phyloP scores from a whole-genome alignment of 2,329 filamentous ascomycete species.

The Fusarium nygamai region DNA sequence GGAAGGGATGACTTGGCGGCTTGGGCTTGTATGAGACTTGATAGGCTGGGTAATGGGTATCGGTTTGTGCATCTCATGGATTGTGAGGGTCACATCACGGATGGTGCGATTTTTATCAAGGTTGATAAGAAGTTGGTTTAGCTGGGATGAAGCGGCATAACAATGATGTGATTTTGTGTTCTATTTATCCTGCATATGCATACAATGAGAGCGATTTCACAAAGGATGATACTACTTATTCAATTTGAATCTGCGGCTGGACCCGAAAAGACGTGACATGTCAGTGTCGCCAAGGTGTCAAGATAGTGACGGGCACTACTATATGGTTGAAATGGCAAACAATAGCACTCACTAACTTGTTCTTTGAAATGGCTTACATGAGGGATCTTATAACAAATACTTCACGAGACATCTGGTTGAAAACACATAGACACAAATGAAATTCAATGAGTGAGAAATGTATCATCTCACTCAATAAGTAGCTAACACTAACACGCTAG shows the following conservation, averaged over 20 bases:
- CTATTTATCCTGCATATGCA: neutral
- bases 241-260: neutral
- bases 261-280: too few species aligned
- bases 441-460: constrained; percentile 14
- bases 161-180: neutral
- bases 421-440: neutral
- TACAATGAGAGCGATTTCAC: neutral
- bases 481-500: constrained; percentile 9
- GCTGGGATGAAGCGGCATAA: constrained; percentile 5
- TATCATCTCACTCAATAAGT: neutral
- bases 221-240: neutral
- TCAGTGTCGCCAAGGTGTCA: neutral
- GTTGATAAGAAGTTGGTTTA: constrained; percentile 67
- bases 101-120: constrained; percentile 78
- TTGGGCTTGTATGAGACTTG: constrained; percentile 89
- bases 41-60: constrained; percentile 79
- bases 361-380: too few species aligned
- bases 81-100: constrained; percentile 69
- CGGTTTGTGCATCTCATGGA: constrained; percentile 82
- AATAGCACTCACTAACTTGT: too few species aligned
- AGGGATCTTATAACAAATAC: too few species aligned
- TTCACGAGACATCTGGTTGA: neutral
- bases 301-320: too few species aligned
- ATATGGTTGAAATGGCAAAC: neutral
- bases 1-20: constrained; percentile 81